phyloP scores from a whole-genome alignment of 2,329 filamentous ascomycete species.

The Biscogniauxia mediterranea region DNA sequence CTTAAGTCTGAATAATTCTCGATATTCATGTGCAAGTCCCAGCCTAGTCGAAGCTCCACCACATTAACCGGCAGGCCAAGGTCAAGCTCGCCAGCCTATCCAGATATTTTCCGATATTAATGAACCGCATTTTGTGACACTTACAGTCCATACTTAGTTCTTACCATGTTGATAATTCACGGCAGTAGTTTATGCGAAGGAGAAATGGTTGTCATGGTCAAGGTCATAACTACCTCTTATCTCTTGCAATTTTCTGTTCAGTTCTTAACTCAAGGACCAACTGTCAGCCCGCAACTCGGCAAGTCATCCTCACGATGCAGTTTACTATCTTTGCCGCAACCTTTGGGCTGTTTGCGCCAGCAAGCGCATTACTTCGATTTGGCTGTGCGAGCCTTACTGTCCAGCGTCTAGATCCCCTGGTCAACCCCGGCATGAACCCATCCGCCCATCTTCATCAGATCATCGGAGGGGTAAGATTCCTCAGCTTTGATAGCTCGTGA shows the following conservation, averaged over 20 bases:
- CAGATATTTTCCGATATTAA: slow-evolving; percentile 29
- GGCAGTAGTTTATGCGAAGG: slow-evolving; percentile 18
- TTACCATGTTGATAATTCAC: slow-evolving; percentile 13
- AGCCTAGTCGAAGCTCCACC: slow-evolving; percentile 21
- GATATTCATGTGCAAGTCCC: slow-evolving; percentile 20
- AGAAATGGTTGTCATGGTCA: neutral
- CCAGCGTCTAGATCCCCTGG: slow-evolving; percentile 31
- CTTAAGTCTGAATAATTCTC: slow-evolving; percentile 2
- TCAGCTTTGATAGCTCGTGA: neutral
- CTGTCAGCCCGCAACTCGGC: neutral
- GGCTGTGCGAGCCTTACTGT: slow-evolving; percentile 31
- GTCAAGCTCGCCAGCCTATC: slow-evolving; percentile 24
- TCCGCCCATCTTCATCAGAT: slow-evolving; percentile 33
- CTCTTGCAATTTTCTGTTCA: neutral
- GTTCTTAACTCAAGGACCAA: neutral
- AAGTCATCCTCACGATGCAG: slow-evolving; percentile 12
- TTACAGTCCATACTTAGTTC: slow-evolving; percentile 13
- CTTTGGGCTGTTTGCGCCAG: neutral
- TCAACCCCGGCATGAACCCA: slow-evolving; percentile 27
- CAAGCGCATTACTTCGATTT: slow-evolving; percentile 21
- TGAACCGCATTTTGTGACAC: slow-evolving; percentile 22
- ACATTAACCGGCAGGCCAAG: slow-evolving; percentile 32
- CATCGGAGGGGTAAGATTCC: slow-evolving; percentile 20
- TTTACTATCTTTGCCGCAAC: slow-evolving; percentile 9
- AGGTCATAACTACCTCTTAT: neutral